These are phyloP conservation scores for Zymoseptoria passerinii DNA, from an alignment of 2,329 filamentous ascomycete genomes.

Conservation along the genomic window DNA sequence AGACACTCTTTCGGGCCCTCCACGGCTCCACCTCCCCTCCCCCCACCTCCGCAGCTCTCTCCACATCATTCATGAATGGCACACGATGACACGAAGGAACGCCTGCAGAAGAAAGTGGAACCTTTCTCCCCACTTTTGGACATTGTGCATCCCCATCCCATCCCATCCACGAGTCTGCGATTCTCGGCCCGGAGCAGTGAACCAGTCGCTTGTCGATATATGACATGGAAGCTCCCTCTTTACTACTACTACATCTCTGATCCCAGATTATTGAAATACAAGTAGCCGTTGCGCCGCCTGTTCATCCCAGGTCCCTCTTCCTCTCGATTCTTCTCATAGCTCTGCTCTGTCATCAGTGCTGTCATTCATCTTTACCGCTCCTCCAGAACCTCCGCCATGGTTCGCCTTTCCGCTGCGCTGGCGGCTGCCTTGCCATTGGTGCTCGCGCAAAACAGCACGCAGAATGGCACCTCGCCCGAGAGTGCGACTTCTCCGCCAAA, in stretches of 20 bases:
- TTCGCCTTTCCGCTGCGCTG: constrained; percentile 17
- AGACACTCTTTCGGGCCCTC: too few relatives aligned
- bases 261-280: not conserved
- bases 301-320: not conserved
- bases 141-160: too few relatives aligned
- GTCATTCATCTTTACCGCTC: not conserved
- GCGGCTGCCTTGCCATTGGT: constrained; percentile 26
- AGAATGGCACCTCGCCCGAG: constrained; percentile 20
- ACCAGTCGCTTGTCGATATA: too few relatives aligned
- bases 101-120: too few relatives aligned
- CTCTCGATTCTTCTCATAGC: not conserved
- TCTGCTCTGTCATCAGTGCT: not conserved
- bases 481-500: constrained; percentile 50
- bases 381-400: constrained; percentile 12
- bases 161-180: too few relatives aligned
- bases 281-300: not conserved
- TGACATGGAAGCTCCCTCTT: too few relatives aligned
- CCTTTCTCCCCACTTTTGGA: too few relatives aligned
- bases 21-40: too few relatives aligned
- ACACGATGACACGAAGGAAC: too few relatives aligned
- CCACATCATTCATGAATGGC: too few relatives aligned
- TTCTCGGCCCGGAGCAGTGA: too few relatives aligned
- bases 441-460: constrained; percentile 21
- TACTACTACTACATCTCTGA: not conserved
- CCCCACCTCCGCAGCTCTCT: too few relatives aligned